phyloP scores from a whole-genome alignment of 1,139 yeast species.

The Pichia sp. region DNA sequence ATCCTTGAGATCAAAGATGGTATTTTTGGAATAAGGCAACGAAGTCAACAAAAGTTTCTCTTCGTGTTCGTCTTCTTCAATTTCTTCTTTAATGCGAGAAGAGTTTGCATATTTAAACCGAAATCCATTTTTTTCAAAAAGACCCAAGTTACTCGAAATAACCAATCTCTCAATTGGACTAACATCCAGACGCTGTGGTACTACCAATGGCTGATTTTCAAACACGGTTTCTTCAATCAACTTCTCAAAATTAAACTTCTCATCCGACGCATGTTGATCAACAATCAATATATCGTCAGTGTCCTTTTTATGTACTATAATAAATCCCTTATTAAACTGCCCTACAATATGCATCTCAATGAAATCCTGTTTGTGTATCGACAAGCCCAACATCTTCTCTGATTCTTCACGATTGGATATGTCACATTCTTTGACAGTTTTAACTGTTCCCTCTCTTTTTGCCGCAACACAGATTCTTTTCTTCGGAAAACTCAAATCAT shows the following conservation, averaged over 20 bases:
- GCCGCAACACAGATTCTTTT: too few species aligned
- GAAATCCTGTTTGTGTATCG: constrained; percentile 59
- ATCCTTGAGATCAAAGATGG: constrained; percentile 59
- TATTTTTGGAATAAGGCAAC: constrained; percentile 66
- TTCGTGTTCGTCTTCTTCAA: constrained; percentile 36
- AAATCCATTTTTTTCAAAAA: constrained; percentile 74
- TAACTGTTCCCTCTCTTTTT: too few species aligned
- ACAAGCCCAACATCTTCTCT: constrained; percentile 44
- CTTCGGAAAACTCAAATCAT: too few species aligned
- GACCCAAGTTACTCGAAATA: constrained; percentile 47
- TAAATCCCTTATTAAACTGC: constrained; percentile 88
- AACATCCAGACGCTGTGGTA: constrained; percentile 55
- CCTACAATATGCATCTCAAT: constrained; percentile 71
- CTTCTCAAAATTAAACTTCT: constrained; percentile 79
- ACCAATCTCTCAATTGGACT: constrained; percentile 72
- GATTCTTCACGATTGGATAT: constrained; percentile 38
- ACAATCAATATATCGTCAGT: constrained; percentile 60
- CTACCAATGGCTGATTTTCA: constrained; percentile 62
- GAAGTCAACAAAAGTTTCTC: constrained; percentile 40
- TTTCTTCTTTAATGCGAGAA: constrained; percentile 37
- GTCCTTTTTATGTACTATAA: constrained; percentile 39
- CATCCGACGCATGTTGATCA: constrained; percentile 98
- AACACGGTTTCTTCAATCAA: constrained; percentile 48
- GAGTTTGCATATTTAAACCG: constrained; percentile 32
- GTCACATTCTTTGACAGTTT: constrained; percentile 13